Evolutionary conservation across 2,329 filamentous ascomycete species (phyloP).

Genomic region (Trichoderma sp.): DNA sequence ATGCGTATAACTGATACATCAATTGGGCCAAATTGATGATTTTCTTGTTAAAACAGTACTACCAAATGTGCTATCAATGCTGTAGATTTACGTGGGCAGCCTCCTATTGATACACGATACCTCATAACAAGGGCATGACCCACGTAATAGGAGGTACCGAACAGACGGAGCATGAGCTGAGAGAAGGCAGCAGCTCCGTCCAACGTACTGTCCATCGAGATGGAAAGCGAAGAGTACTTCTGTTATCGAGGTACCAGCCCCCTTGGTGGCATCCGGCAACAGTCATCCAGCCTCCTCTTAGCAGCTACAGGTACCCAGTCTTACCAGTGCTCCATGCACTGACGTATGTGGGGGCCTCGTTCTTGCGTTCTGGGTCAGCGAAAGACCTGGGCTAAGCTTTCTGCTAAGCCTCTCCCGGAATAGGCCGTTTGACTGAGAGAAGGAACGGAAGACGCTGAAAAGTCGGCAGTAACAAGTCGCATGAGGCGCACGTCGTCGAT

Average conservation of each 20-base stretch:
- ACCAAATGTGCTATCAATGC: background rate
- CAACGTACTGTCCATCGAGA: background rate
- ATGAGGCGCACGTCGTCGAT: slow-evolving; percentile 3
- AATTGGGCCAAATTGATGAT: background rate
- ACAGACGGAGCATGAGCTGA: background rate
- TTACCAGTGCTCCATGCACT: background rate
- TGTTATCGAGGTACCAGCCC: background rate
- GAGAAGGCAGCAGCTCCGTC: background rate
- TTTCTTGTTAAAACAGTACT: background rate
- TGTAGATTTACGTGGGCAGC: background rate
- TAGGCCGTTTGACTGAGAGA: background rate
- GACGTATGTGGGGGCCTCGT: background rate
- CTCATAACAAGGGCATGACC: background rate
- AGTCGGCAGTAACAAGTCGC: background rate
- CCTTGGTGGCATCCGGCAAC: background rate
- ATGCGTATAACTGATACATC: background rate
- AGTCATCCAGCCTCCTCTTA: background rate
- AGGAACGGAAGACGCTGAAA: slow-evolving; percentile 9
- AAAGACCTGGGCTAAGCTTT: slow-evolving; percentile 6
- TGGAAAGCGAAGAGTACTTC: background rate
- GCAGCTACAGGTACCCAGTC: background rate
- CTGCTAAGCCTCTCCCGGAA: slow-evolving; percentile 11
- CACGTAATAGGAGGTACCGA: background rate
- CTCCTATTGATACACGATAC: background rate
- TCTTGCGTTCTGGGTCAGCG: background rate